Base-by-base conservation (phyloP, 495 filamentous ascomycete species). In the Aspergillus funiculosus region DNA sequence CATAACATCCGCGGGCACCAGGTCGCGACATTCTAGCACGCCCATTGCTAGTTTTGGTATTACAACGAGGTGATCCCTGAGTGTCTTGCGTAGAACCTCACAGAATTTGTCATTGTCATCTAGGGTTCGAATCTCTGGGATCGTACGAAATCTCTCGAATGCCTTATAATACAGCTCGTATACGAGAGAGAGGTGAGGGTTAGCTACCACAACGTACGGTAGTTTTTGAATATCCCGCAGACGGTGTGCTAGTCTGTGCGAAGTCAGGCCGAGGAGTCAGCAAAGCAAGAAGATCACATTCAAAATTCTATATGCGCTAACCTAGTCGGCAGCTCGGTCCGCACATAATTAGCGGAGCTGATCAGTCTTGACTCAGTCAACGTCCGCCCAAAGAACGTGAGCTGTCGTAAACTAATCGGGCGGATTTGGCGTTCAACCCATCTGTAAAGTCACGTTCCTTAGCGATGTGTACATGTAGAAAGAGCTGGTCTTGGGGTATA, bases 221-320 rank as follows among this genome's bases (percentile, higher is more conserved):
- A 99, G 71, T 44, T 85, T 89, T 68, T 99, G 94, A 76, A 99
- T 97, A 59, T 99, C 91, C 34, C 94, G 87, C 39, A 99, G 83
- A 11, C 92, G 85, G 57, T 99, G 94, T 19, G 91, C 86, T 45
- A 95, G 76, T 47, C 89, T 89, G n/a, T 35, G 17, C 9, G 13
- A 13, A 15, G 18, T 32, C 18, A 39, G 27, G 40, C 28, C 30
- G 17, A 43, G 19, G 17, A 25, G 36, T 4, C 13, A n/a, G 11
- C 21, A 34, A 24, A 31, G 24, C 5, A 24, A 15, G 15, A 38
- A 13, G n/a, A 31, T 26, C 6, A 39, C 18, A 14, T 34, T 11
- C 8, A 11, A n/a, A 5, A 29, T n/a, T n/a, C n/a, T n/a, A n/a
- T n/a, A n/a, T n/a, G n/a, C n/a, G n/a, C 69, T 47, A 63, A 83